Percentiles rank a stretch among this genome's conserved stretches.
These are phyloP conservation scores for Entamoeba histolytica DNA, from an alignment of 208 protist genomes.

Conservation along the genomic window DNA sequence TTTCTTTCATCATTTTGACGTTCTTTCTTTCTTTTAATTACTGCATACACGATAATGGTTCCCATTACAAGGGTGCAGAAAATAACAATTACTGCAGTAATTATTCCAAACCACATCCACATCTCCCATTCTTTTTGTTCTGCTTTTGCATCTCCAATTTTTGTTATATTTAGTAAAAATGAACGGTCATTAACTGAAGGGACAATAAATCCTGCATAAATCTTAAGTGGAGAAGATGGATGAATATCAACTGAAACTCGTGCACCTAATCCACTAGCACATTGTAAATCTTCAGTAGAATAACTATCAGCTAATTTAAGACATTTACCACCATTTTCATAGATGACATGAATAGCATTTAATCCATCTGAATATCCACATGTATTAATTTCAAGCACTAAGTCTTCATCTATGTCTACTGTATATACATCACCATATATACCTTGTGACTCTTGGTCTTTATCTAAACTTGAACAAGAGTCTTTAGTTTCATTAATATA, in stretches of 20 bases:
- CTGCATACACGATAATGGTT: neutral
- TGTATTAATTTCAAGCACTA: neutral
- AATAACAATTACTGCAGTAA: neutral
- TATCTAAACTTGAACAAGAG: neutral
- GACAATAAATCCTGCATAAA: neutral
- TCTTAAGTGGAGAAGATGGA: neutral
- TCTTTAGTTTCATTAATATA: neutral
- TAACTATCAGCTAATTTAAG: neutral
- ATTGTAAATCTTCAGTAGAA: neutral
- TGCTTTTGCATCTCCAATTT: neutral
- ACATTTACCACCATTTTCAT: neutral
- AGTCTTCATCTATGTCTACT: neutral
- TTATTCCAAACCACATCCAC: neutral
- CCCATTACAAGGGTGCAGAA: neutral
- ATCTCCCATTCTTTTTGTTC: neutral
- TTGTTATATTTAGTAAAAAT: neutral
- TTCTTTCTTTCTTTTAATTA: neutral
- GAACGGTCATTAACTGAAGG: neutral
- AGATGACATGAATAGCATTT: neutral
- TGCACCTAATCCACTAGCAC: neutral
- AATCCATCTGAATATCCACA: neutral
- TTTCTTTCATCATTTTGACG: neutral
- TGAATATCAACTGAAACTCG: neutral
- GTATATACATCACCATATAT: neutral
- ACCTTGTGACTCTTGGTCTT: neutral